A percentile compares a stretch with the other conserved stretches of the same genome.
Conservation (phyloP, 192 early-diverging fungal species). For the Geranomyces variabilis region DNA sequence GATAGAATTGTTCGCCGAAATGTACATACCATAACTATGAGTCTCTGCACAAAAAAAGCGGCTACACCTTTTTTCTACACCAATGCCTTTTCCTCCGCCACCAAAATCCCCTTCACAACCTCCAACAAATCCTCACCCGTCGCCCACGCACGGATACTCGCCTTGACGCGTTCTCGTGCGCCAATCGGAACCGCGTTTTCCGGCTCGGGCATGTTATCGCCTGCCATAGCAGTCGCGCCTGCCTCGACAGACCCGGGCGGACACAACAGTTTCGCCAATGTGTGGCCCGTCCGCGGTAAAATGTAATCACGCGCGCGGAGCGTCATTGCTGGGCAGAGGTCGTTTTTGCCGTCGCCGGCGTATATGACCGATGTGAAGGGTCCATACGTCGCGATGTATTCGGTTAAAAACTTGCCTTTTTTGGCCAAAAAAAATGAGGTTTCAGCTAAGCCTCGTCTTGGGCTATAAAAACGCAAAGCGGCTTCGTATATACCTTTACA, state of each 20-base stretch:
- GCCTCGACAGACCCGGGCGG: not conserved
- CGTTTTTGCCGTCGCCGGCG: constrained; percentile 59
- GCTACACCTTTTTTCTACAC: too few species aligned
- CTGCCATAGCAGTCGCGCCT: not conserved
- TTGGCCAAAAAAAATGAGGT: not conserved
- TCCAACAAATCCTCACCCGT: constrained; percentile 14
- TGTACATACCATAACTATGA: too few species aligned
- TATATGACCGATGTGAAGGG: constrained; percentile 50
- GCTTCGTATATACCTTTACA: constrained; percentile 58
- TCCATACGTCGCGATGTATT: not conserved
- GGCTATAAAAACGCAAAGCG: constrained; percentile 3
- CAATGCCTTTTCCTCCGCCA: too few species aligned
- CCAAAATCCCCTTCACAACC: not conserved
- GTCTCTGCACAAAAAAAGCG: too few species aligned
- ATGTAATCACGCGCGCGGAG: constrained; percentile 33
- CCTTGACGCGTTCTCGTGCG: not conserved
- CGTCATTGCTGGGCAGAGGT: constrained; percentile 55
- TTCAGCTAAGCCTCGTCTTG: too few species aligned
- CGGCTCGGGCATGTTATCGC: constrained; percentile 1
- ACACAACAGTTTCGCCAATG: constrained; percentile 13
- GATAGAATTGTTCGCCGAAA: too few species aligned
- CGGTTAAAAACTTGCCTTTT: not conserved
- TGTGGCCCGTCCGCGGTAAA: constrained; percentile 25
- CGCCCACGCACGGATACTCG: not conserved
- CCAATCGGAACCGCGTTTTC: not conserved